These are phyloP conservation scores for Aciculoconidium aculeatum DNA, from an alignment of 805 yeast species.

Conservation along the genomic window DNA sequence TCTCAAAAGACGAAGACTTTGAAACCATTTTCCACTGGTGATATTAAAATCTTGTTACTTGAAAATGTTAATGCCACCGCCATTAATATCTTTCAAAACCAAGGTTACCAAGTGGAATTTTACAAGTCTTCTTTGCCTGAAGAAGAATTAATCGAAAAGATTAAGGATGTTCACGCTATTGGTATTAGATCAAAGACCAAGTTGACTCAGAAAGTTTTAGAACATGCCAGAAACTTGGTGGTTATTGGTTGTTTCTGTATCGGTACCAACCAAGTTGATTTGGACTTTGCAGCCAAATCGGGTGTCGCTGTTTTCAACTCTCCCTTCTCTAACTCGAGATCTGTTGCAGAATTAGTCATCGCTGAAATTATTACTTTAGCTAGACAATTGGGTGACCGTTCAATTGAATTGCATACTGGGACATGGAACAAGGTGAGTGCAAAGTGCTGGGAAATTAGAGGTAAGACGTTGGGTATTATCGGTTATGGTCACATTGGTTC, in stretches of 20 bases:
- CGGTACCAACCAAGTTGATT: slow-evolving; percentile 96
- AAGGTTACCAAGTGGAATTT: slow-evolving; percentile 97
- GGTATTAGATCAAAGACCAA: slow-evolving; percentile 98
- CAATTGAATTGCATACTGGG: slow-evolving; percentile 92
- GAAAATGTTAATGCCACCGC: slow-evolving; percentile 96
- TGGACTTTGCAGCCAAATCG: slow-evolving; percentile 81
- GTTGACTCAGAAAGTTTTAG: slow-evolving; percentile 70
- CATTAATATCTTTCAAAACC: slow-evolving; percentile 71
- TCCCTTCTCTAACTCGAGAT: slow-evolving; percentile 96
- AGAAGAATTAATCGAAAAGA: slow-evolving; percentile 90
- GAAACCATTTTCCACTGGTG: slow-evolving; percentile 94
- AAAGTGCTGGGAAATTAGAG: slow-evolving; percentile 98
- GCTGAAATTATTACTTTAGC: slow-evolving; percentile 92
- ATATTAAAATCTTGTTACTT: slow-evolving; percentile 81
- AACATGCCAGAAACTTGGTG: slow-evolving; percentile 83
- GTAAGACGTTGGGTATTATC: slow-evolving; percentile 93
- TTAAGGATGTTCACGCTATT: slow-evolving; percentile 88
- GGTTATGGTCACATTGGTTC: slow-evolving; percentile 99
- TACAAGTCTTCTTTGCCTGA: slow-evolving; percentile 85
- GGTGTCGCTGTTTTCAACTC: slow-evolving; percentile 98
- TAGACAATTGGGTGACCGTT: slow-evolving; percentile 95
- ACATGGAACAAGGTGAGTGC: slow-evolving; percentile 95
- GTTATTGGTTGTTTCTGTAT: slow-evolving; percentile 98
- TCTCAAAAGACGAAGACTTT: slow-evolving; percentile 58
- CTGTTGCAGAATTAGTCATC: slow-evolving; percentile 96